These are phyloP conservation scores for Raffaelea albimanens DNA, from an alignment of 2,329 filamentous ascomycete species.

Conservation along the genomic window DNA sequence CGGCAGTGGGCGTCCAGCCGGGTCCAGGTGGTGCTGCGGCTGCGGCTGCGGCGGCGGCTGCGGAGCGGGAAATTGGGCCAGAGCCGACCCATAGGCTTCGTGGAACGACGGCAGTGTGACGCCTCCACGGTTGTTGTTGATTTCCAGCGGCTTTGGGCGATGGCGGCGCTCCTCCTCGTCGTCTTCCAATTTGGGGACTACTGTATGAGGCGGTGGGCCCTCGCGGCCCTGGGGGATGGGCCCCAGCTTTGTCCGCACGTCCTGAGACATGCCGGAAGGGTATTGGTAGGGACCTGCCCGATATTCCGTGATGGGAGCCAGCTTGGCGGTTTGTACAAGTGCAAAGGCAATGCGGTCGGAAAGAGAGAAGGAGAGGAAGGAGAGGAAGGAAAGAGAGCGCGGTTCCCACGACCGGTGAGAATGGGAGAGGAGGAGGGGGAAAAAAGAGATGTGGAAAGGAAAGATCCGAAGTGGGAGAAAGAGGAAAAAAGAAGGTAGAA, in stretches of 20 bases:
- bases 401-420: not conserved
- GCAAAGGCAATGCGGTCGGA: not conserved
- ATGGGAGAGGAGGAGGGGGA: not conserved
- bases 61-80: slow-evolving; percentile 4
- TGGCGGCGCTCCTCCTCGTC: slow-evolving; percentile 10
- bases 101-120: slow-evolving; percentile 13
- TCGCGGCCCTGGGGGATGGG: slow-evolving; percentile 11
- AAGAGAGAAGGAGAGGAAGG: not conserved
- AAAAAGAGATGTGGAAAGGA: not conserved
- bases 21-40: not conserved
- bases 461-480: not conserved
- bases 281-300: slow-evolving; percentile 1
- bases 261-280: slow-evolving; percentile 12
- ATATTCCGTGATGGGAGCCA: slow-evolving; percentile 11
- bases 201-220: not conserved
- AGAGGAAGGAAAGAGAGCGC: not conserved
- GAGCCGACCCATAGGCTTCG: slow-evolving; percentile 10
- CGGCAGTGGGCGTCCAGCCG: not conserved
- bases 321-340: slow-evolving; percentile 8
- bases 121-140: slow-evolving; percentile 6
- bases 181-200: slow-evolving; percentile 7
- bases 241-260: slow-evolving; percentile 9
- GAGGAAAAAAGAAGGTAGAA: not conserved
- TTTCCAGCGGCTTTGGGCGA: slow-evolving; percentile 6
- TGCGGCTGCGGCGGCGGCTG: slow-evolving; percentile 1